These are phyloP conservation scores for Aspergillus awamori DNA, from an alignment of 2,329 filamentous ascomycete genomes.

Conservation along the genomic window DNA sequence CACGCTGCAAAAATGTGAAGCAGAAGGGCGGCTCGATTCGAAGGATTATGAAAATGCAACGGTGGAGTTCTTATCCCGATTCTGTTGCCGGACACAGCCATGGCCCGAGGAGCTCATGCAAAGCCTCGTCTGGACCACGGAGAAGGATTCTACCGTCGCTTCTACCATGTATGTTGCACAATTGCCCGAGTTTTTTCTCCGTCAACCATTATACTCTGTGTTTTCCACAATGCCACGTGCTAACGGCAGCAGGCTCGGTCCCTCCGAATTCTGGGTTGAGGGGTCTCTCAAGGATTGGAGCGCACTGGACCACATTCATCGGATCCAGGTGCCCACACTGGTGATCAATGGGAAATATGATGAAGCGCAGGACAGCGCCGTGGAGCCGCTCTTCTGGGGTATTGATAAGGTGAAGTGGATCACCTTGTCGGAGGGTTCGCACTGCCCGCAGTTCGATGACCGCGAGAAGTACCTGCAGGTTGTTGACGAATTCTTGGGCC, in stretches of 20 bases:
- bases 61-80: constrained; percentile 1
- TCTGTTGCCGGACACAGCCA: constrained; percentile 1
- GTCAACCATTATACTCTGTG: neutral
- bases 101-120: constrained; percentile 6
- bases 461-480: neutral
- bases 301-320: neutral
- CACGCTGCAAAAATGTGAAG: neutral
- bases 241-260: constrained; percentile 2
- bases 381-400: constrained; percentile 5
- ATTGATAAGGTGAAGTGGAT: constrained; percentile 6
- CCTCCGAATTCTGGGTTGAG: neutral
- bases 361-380: constrained; percentile 3
- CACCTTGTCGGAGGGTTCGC: neutral
- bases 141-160: constrained; percentile 6
- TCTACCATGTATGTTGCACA: neutral
- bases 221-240: neutral
- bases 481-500: neutral
- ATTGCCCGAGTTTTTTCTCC: neutral
- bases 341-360: constrained; percentile 8
- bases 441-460: constrained; percentile 8
- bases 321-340: constrained; percentile 1
- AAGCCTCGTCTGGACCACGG: constrained; percentile 1
- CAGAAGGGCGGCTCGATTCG: neutral
- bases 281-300: constrained; percentile 7
- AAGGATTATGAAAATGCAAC: constrained; percentile 6